Evolutionary conservation across 2,329 filamentous ascomycete genomes (phyloP).

Genomic region (Monosporascus cannonballus): DNA sequence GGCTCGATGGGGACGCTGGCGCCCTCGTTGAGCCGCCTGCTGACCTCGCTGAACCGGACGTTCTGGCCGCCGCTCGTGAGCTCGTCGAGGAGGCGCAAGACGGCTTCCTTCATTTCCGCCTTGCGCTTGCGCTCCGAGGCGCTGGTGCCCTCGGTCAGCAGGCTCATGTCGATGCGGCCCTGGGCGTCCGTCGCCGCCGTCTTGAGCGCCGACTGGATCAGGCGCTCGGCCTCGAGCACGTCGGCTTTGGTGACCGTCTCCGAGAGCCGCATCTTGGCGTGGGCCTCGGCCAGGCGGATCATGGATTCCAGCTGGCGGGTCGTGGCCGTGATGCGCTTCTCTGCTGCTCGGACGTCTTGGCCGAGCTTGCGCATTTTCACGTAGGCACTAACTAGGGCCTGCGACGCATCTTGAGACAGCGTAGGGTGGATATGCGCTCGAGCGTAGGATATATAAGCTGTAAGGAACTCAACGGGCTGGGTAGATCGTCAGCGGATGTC

Average conservation of each 20-base stretch:
- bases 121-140: conserved; percentile 78
- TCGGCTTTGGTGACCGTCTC: conserved; percentile 70
- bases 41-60: conserved; percentile 74
- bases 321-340: conserved; percentile 95
- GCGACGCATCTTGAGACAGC: conserved; percentile 73
- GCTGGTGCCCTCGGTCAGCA: conserved; percentile 90
- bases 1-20: conserved; percentile 67
- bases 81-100: conserved; percentile 73
- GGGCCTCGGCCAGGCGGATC: conserved; percentile 94
- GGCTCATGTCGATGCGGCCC: conserved; percentile 92
- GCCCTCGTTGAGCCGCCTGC: conserved; percentile 64
- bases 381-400: conserved; percentile 79
- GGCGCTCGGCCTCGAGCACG: conserved; percentile 81
- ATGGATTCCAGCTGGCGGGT: conserved; percentile 96
- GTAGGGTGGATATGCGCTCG: conserved; percentile 78
- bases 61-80: conserved; percentile 61
- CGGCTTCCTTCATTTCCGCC: conserved; percentile 76
- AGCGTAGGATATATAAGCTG: conserved; percentile 94
- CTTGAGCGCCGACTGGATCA: conserved; percentile 92
- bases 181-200: conserved; percentile 92
- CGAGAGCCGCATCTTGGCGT: conserved; percentile 93
- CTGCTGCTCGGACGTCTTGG: conserved; percentile 76
- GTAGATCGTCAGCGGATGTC: conserved; percentile 19
- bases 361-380: conserved; percentile 94
- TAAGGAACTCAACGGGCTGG: conserved; percentile 89